Evolutionary conservation across 768 basidiomycete genomes (phyloP), one percentile per base, ranked within the genome.

Genomic region (Naematelia encephala): DNA sequence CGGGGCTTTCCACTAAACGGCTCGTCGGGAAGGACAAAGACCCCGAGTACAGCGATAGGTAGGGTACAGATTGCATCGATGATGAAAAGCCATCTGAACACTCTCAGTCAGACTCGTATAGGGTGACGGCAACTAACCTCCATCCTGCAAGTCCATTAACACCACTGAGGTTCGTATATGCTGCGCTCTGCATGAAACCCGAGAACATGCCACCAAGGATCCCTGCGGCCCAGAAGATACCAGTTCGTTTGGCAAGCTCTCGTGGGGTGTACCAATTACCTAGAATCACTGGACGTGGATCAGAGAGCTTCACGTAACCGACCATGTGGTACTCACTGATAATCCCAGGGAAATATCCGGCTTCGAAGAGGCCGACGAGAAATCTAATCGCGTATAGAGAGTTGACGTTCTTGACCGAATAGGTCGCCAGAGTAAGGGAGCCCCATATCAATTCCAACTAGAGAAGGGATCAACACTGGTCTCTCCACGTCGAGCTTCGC

Each of bases 351-450:
- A 70, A 70, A 51, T 70, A 66, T 3, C 68, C 68, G 28, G 66
- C 63, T 47, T 70, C 68, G 54, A 70, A 70, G 2, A 70, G 56
- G 13, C 68, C 66, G 29, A 64, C 60, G 23, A 75, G 56, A 57
- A 75, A 75, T 0, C 73, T 62, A 29, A 68, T 45, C 21, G 65
- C 73, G 47, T 70, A 75, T 1, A 75, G 57, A 2, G 64, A 42
- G 23, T 59, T 54, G 43, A 51, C 54, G 22, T 65, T 59, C 51
- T 65, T 68, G 55, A 75, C 67, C 5, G 64, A 46, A 50, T 70
- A 72, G 1, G 63, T 61, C 2, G 54, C 70, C 4, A 74, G 62
- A 2, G 73, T 74, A 21, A 59, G 47, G 23, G 70, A 46, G 11
- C 68, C 67, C 73, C 73, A 75, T 5, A 63, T 62, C 8, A 69